A percentile compares a stretch with the other conserved stretches of the same genome.
Conservation (phyloP, 768 basidiomycete species). For the Russula olivacea region DNA sequence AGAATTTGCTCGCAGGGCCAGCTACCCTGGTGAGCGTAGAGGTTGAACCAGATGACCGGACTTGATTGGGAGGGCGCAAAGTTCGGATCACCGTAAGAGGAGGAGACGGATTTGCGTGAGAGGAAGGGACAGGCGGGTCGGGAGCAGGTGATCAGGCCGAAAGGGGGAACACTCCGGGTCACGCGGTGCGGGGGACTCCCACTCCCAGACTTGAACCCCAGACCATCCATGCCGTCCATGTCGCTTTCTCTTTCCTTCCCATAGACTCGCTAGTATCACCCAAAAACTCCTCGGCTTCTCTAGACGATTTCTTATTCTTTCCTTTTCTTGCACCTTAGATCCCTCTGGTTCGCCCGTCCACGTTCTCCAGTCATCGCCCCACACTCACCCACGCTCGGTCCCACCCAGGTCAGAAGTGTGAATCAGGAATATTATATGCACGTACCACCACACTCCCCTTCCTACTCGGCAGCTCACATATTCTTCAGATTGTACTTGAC, state of each 20-base stretch:
- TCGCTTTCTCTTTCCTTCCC: slow-evolving; percentile 8
- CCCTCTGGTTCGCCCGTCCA: neutral
- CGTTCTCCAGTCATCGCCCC: neutral
- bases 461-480: neutral
- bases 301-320: slow-evolving; percentile 20
- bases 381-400: neutral
- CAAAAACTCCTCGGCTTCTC: neutral
- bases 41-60: neutral
- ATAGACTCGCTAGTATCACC: slow-evolving; percentile 20
- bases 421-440: slow-evolving; percentile 21
- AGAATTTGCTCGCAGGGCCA: too few relatives aligned
- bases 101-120: neutral
- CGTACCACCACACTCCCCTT: neutral
- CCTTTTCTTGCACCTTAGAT: slow-evolving; percentile 15
- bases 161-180: slow-evolving; percentile 15
- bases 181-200: slow-evolving; percentile 15
- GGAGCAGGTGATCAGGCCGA: slow-evolving; percentile 19
- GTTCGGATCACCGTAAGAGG: slow-evolving; percentile 8
- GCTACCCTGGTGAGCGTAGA: neutral
- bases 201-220: slow-evolving; percentile 8
- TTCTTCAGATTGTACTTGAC: slow-evolving; percentile 22
- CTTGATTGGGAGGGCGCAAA: slow-evolving; percentile 2
- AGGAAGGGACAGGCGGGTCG: neutral
- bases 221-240: slow-evolving; percentile 8
- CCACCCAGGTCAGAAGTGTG: slow-evolving; percentile 13